Evolutionary conservation across 2,329 filamentous ascomycete species (phyloP).

Genomic region (Coniochaeta hoffmannii): DNA sequence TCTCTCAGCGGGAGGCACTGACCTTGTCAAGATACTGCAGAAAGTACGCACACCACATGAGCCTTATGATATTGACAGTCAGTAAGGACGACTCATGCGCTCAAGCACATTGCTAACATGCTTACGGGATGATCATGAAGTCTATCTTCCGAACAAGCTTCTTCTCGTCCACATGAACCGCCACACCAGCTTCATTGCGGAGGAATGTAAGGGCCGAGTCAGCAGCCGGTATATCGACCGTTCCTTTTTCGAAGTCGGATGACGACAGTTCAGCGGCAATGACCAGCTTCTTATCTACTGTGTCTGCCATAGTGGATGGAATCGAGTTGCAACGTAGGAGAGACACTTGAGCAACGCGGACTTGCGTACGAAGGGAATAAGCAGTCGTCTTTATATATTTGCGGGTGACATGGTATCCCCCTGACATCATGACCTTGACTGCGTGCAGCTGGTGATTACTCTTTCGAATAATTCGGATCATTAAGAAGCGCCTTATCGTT

Average conservation of each 20-base stretch:
- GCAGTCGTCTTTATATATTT: too few relatives aligned
- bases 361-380: too few relatives aligned
- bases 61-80: neutral
- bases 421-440: too few relatives aligned
- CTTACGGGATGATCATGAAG: conserved; percentile 1
- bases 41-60: neutral
- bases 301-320: neutral
- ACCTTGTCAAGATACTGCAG: neutral
- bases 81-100: neutral
- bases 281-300: neutral
- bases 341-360: too few relatives aligned
- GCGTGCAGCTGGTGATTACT: too few relatives aligned
- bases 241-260: neutral
- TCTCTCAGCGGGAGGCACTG: neutral
- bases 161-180: neutral
- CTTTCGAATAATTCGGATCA: too few relatives aligned
- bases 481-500: too few relatives aligned
- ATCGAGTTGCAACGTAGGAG: too few relatives aligned
- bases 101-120: neutral
- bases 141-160: conserved; percentile 1
- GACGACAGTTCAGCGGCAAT: neutral
- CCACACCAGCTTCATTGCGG: neutral
- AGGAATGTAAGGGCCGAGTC: neutral
- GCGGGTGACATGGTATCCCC: too few relatives aligned
- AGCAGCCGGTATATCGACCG: neutral